phyloP scores from a whole-genome alignment of 495 filamentous ascomycete genomes.

The Peziza echinospora region DNA sequence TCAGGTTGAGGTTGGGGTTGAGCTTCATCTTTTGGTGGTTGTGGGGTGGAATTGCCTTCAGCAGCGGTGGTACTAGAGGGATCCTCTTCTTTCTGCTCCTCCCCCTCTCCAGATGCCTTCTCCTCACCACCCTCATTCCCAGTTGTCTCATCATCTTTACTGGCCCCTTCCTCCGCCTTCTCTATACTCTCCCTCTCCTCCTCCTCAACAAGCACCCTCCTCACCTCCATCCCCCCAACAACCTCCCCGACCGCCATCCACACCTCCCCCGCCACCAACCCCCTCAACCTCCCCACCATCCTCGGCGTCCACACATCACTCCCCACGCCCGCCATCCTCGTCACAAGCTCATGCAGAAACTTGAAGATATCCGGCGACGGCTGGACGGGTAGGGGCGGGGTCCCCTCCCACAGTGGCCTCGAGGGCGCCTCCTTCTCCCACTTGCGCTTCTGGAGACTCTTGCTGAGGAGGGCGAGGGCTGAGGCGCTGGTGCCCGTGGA shows the following conservation, averaged over 20 bases:
- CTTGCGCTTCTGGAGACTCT: constrained; percentile 12
- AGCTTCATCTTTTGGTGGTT: not conserved
- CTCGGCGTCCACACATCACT: constrained; percentile 65
- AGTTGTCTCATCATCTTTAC: constrained; percentile 3
- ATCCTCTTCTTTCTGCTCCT: not conserved
- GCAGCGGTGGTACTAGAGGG: not conserved
- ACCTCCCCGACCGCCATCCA: not conserved
- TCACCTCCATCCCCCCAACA: not conserved
- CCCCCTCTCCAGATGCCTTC: no score
- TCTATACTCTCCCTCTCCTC: not conserved
- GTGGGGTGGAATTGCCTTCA: not conserved
- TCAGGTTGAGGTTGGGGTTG: not conserved
- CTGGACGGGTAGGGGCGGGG: constrained; percentile 49
- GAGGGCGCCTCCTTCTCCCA: constrained; percentile 21
- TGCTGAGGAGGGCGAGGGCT: constrained; percentile 14
- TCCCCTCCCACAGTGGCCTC: constrained; percentile 25
- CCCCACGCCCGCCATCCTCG: constrained; percentile 46
- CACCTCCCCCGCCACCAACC: constrained; percentile 19
- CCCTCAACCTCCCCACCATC: constrained; percentile 43
- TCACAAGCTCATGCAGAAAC: constrained; percentile 42
- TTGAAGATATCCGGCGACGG: constrained; percentile 58
- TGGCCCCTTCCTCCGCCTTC: constrained; percentile 19
- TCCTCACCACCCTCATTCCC: constrained; percentile 2
- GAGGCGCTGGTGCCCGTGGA: constrained; percentile 8
- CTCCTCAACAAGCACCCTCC: not conserved